Conservation (phyloP, 1,284 basidiomycete genomes). For the Pseudozyma tsukubaensis region DNA sequence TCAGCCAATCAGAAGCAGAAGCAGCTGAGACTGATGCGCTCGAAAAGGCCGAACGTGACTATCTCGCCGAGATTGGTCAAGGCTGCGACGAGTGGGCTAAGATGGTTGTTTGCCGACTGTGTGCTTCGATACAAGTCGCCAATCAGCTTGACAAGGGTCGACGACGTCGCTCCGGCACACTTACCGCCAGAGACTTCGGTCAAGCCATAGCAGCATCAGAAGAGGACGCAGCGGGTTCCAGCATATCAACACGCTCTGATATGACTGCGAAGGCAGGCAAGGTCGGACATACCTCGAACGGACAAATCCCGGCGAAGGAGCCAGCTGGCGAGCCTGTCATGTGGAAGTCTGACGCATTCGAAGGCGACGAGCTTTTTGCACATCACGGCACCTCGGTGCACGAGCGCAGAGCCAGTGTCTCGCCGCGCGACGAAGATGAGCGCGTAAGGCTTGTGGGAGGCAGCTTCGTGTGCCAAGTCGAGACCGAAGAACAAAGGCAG, state of each 20-base stretch:
- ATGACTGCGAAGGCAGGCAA: slow-evolving; percentile 42
- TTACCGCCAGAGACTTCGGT: slow-evolving; percentile 35
- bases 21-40: slow-evolving; percentile 52
- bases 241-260: slow-evolving; percentile 46
- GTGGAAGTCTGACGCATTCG: slow-evolving; percentile 50
- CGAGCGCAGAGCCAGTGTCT: slow-evolving; percentile 28
- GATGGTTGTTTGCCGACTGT: slow-evolving; percentile 51
- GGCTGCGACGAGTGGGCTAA: slow-evolving; percentile 56
- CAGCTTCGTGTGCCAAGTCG: slow-evolving; percentile 47
- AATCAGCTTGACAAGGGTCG: slow-evolving; percentile 1
- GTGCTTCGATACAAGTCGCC: slow-evolving; percentile 29
- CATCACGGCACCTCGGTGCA: slow-evolving; percentile 18
- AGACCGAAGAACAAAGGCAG: slow-evolving; percentile 29
- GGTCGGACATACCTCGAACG: slow-evolving; percentile 1
- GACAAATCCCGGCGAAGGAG: neutral
- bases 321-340: slow-evolving; percentile 12
- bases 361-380: slow-evolving; percentile 48
- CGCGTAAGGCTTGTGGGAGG: slow-evolving; percentile 52
- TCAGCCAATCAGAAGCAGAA: slow-evolving; percentile 44
- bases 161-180: slow-evolving; percentile 34
- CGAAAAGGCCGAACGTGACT: slow-evolving; percentile 48
- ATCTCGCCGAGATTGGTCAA: slow-evolving; percentile 38
- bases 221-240: slow-evolving; percentile 17
- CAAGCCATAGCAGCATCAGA: slow-evolving; percentile 8
- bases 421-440: slow-evolving; percentile 30